Evolutionary conservation across 176 grass and related monocot genomes (phyloP), one percentile per base, ranked within the genome.

Genomic region (Bonia amplexicaulis): DNA sequence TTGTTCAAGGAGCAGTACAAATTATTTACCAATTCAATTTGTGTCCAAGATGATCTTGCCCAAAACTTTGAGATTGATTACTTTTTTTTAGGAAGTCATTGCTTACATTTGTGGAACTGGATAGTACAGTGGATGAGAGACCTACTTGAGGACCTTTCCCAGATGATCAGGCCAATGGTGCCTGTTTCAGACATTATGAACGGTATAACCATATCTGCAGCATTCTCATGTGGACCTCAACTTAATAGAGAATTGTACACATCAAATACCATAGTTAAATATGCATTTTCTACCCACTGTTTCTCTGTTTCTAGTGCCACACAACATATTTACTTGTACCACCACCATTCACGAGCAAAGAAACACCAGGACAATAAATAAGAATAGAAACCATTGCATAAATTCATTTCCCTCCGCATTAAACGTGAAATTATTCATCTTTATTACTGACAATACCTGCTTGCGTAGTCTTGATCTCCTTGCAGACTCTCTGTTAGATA

Each of bases 401-500:
- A 25, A 65, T 49, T 27, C 2, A 12, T 57, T 20, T 72, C 7
- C 16, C 67, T 33, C 69, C 13, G 33, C n/a, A 71, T 54, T 60
- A 26, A 12, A 17, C 64, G 52, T 22, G 48, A 55, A 81, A 72
- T 49, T 41, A 54, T 71, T 59, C 41, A 49, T 78, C 10, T 88
- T 82, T 46, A 51, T 76, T 39, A 23, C 19, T 62, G 39, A 80
- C 4, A 48, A 12, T 76, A 97, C 94, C 94, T 97, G 94, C 73
- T 97, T 97, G 44, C 92, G 87, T 55, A 97, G 77, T 71, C 94
- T 97, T 82, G 94, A 97, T 82, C 90, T 92, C 76, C 94, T 88
- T 13, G 94, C 92, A 81, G 94, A 97, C 52, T 97, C 94, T 85
- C 94, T 97, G 64, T 97, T 97, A 12, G 94, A 97, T 94, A 90